phyloP scores from a whole-genome alignment of 1,284 basidiomycete genomes.

The Lignosus rhinocerotis region DNA sequence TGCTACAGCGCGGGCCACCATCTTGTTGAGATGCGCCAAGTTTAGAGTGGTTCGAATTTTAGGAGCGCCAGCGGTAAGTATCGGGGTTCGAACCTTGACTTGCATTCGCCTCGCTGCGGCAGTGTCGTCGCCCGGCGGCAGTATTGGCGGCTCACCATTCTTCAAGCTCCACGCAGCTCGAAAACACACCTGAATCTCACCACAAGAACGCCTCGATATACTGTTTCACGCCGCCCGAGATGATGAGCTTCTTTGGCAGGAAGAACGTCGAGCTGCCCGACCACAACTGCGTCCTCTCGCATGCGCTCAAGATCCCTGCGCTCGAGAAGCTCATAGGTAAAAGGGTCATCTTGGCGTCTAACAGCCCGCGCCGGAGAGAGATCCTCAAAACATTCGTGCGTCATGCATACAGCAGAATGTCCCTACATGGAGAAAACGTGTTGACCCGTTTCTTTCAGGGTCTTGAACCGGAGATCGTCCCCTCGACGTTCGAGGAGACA shows the following conservation, averaged over 20 bases:
- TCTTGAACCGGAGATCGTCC: slow-evolving; percentile 82
- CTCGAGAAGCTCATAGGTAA: slow-evolving; percentile 73
- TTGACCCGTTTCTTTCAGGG: slow-evolving; percentile 56
- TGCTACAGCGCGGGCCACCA: too few relatives aligned
- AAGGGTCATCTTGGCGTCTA: slow-evolving; percentile 82
- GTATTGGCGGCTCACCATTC: too few relatives aligned
- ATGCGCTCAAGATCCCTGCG: slow-evolving; percentile 72
- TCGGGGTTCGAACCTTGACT: too few relatives aligned
- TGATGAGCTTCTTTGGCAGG: slow-evolving; percentile 30
- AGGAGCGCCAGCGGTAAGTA: too few relatives aligned
- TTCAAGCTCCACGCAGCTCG: too few relatives aligned
- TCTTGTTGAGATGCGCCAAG: too few relatives aligned
- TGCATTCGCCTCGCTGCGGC: too few relatives aligned
- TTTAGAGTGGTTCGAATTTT: too few relatives aligned
- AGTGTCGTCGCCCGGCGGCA: too few relatives aligned
- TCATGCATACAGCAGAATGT: neutral
- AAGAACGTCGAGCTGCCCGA: slow-evolving; percentile 29
- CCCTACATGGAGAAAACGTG: neutral
- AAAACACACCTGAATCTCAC: too few relatives aligned
- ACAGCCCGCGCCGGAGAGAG: slow-evolving; percentile 83
- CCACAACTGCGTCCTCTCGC: slow-evolving; percentile 56
- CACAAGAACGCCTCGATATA: too few relatives aligned
- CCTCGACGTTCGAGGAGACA: slow-evolving; percentile 88
- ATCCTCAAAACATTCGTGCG: slow-evolving; percentile 80
- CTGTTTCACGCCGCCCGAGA: neutral